Evolutionary conservation across 352 stramenopile genomes (phyloP), one percentile per base, ranked within the genome.

Genomic region (Phytophthora pini): DNA sequence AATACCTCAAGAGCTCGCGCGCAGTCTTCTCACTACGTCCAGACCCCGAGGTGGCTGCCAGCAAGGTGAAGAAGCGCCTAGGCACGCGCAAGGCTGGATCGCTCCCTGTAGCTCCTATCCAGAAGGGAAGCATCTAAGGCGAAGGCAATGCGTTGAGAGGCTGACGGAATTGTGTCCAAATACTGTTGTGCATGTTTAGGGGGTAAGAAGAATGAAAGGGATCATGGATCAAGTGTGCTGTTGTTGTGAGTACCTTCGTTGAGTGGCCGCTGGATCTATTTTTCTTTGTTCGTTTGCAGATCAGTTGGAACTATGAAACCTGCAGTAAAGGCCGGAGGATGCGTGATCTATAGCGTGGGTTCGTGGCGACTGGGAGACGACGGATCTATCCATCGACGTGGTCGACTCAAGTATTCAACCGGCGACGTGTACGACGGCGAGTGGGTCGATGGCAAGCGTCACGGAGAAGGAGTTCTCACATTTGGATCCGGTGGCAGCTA

Each of bases 341-440:
- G 56, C 22, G 79, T 91, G 20, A 74, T 86, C 24, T 92, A 89
- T 54, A 80, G 80, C 29, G 79, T 88, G 11, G 82, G 82, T 12
- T 88, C 76, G 4, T 94, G 86, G 86, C 75, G 86, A 3, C 73
- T 94, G 3, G 77, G 77, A 5, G 79, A 90, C 20, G 84, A 94
- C 59, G 87, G 87, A 49, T 77, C 68, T 51, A 90, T 96, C 61
- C 82, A 92, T 58, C 77, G 89, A 5, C 80, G 70, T 27, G 85
- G 86, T 5, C 76, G 78, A 8, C 65, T 96, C 17, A 87, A 88
- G 32, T 89, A 85, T 52, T 76, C 82, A 4, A 95, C 76, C 40
- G 87, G 88, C 6, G 90, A 96, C 43, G 46, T 88, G 8, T 97
- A 95, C 61, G 84, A 92, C 26, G 87, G 90, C 56, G 88, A 96